Conservation (phyloP, 2,329 filamentous ascomycete genomes). For the Conoideocrella luteorostrata region DNA sequence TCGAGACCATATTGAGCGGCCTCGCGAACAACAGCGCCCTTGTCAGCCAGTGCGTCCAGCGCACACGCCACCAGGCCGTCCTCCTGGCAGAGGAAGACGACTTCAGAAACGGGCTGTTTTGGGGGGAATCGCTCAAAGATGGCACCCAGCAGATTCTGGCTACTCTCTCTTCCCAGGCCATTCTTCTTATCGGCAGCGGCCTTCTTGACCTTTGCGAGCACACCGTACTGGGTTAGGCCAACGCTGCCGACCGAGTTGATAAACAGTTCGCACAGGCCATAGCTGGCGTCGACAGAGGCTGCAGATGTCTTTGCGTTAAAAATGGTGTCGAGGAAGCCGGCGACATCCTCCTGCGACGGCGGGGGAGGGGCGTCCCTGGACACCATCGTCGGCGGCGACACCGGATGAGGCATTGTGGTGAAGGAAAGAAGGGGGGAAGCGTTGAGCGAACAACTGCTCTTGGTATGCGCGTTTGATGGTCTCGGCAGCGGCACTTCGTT, state of each 20-base stretch:
- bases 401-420: slow-evolving; percentile 40
- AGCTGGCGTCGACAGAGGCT: slow-evolving; percentile 59
- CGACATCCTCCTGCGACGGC: slow-evolving; percentile 60
- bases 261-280: slow-evolving; percentile 54
- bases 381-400: slow-evolving; percentile 43
- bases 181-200: slow-evolving; percentile 92
- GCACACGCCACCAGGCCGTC: slow-evolving; percentile 64
- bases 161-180: slow-evolving; percentile 74
- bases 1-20: slow-evolving; percentile 92
- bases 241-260: slow-evolving; percentile 47
- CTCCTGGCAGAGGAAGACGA: slow-evolving; percentile 76
- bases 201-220: slow-evolving; percentile 56
- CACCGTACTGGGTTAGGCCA: slow-evolving; percentile 47
- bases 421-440: not conserved
- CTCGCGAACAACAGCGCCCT: slow-evolving; percentile 81
- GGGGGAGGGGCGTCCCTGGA: slow-evolving; percentile 44
- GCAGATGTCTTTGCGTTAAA: slow-evolving; percentile 65
- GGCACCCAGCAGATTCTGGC: slow-evolving; percentile 91
- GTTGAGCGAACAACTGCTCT: too few relatives aligned
- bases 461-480: too few relatives aligned
- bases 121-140: slow-evolving; percentile 84
- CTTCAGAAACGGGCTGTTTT: slow-evolving; percentile 71
- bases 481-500: too few relatives aligned
- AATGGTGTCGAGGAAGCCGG: slow-evolving; percentile 57
- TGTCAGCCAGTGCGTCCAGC: slow-evolving; percentile 83